Conservation (phyloP, 73 alveolate genomes). For the Stentor roeselii region DNA sequence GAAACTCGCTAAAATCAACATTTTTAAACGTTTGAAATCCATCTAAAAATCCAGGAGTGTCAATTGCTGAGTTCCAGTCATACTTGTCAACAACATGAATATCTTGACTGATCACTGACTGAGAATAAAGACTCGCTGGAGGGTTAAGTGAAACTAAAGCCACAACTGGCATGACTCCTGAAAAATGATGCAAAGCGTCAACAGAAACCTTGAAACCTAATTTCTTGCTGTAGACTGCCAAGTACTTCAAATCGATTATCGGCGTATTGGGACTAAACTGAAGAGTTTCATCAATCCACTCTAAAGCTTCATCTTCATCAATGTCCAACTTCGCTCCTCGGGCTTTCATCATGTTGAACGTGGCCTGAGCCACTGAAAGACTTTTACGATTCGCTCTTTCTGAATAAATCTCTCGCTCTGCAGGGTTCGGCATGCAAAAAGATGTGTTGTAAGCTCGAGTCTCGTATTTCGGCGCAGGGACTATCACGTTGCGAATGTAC, state of each 20-base stretch:
- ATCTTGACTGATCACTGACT: slow-evolving; percentile 29
- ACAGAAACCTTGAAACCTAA: slow-evolving; percentile 75
- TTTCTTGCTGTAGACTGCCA: slow-evolving; percentile 48
- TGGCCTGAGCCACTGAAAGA: slow-evolving; percentile 34
- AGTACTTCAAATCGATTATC: slow-evolving; percentile 39
- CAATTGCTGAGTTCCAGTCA: slow-evolving; percentile 43
- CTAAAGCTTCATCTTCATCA: slow-evolving; percentile 31
- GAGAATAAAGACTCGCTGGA: slow-evolving; percentile 46
- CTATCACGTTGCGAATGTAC: slow-evolving; percentile 59
- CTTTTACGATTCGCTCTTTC: slow-evolving; percentile 58
- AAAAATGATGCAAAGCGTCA: slow-evolving; percentile 73
- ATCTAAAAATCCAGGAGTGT: slow-evolving; percentile 47
- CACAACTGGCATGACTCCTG: slow-evolving; percentile 48
- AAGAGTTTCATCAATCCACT: slow-evolving; percentile 39
- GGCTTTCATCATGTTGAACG: slow-evolving; percentile 21
- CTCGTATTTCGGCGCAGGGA: slow-evolving; percentile 73
- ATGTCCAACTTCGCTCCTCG: slow-evolving; percentile 26
- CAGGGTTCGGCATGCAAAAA: slow-evolving; percentile 44
- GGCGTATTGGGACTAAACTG: slow-evolving; percentile 47
- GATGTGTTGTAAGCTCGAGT: slow-evolving; percentile 59
- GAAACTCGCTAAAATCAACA: slow-evolving; percentile 32
- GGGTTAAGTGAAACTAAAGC: slow-evolving; percentile 54
- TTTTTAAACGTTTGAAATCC: slow-evolving; percentile 42
- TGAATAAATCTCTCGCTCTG: slow-evolving; percentile 56
- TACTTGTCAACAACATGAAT: slow-evolving; percentile 38